Conservation (phyloP, 2,329 filamentous ascomycete species). For the Paecilomyces sp. region DNA sequence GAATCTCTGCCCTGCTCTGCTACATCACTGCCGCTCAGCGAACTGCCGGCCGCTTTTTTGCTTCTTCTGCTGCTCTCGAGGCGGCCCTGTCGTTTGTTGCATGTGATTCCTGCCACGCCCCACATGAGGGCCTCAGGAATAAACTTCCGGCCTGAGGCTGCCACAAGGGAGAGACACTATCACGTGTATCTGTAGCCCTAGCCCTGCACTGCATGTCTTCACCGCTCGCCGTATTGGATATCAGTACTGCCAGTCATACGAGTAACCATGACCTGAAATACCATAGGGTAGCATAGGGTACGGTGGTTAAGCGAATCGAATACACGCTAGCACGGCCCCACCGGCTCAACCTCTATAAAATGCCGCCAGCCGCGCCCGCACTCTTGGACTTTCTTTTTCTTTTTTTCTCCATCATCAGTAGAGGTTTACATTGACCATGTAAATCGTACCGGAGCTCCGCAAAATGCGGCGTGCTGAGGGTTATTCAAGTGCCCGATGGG, state of each 20-base stretch:
- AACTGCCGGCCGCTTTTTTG: background rate
- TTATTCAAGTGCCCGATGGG: slow-evolving; percentile 38
- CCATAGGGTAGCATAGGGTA: background rate
- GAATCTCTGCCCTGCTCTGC: too few species aligned
- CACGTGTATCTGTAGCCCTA: background rate
- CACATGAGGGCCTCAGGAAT: background rate
- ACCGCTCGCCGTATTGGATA: background rate
- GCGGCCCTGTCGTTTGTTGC: background rate
- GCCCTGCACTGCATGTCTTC: background rate
- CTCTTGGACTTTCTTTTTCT: slow-evolving; percentile 22
- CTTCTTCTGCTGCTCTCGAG: background rate
- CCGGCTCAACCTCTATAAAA: slow-evolving; percentile 24
- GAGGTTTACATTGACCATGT: slow-evolving; percentile 44
- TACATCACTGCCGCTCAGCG: background rate
- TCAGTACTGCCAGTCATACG: background rate
- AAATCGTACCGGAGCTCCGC: slow-evolving; percentile 42
- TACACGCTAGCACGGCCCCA: slow-evolving; percentile 16
- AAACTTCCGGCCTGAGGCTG: background rate
- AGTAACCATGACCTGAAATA: too few species aligned
- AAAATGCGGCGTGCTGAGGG: slow-evolving; percentile 42
- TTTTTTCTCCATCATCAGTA: slow-evolving; percentile 44
- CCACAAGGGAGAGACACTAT: background rate
- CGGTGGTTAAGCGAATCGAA: slow-evolving; percentile 5
- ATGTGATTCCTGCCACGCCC: background rate
- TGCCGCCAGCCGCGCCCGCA: background rate